Conservation (phyloP, 2,329 filamentous ascomycete genomes). For the Trichoderma arundinaceum region DNA sequence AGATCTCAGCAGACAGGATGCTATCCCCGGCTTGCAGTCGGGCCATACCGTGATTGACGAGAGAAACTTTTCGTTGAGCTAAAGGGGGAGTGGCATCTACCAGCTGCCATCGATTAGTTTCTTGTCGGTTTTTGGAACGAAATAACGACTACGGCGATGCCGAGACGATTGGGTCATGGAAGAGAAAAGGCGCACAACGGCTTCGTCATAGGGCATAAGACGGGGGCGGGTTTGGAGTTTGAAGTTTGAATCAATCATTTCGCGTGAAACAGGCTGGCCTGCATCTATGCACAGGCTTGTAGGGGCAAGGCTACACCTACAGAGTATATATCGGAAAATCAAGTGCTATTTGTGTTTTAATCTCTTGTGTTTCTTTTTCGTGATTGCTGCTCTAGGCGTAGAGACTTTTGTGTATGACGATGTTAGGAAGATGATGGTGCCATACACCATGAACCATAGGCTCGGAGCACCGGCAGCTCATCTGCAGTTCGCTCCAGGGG, state of each 20-base stretch:
- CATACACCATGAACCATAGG: no score
- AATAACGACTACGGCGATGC: not conserved
- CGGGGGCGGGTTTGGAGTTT: conserved; percentile 7
- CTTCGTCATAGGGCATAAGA: conserved; percentile 22
- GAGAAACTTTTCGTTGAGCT: conserved; percentile 43
- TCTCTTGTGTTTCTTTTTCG: not conserved
- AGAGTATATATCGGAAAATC: conserved; percentile 21
- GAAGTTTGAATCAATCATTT: not conserved
- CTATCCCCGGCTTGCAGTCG: conserved; percentile 43
- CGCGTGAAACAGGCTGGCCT: conserved; percentile 21
- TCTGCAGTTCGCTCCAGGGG: no score
- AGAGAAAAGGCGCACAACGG: not conserved
- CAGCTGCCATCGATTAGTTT: not conserved
- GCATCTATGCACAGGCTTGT: conserved; percentile 18
- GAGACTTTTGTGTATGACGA: no score
- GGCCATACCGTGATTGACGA: conserved; percentile 50
- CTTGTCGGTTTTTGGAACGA: not conserved
- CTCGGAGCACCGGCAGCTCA: no score
- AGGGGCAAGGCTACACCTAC: not conserved
- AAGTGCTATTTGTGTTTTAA: conserved; percentile 10
- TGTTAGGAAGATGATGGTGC: no score
- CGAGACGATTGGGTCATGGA: conserved; percentile 1
- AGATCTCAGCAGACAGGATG: conserved; percentile 48
- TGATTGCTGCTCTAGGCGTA: not conserved
- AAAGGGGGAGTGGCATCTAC: conserved; percentile 4